These are phyloP conservation scores for Jaminaea rosea DNA, from an alignment of 1,284 basidiomycete genomes.

Conservation along the genomic window DNA sequence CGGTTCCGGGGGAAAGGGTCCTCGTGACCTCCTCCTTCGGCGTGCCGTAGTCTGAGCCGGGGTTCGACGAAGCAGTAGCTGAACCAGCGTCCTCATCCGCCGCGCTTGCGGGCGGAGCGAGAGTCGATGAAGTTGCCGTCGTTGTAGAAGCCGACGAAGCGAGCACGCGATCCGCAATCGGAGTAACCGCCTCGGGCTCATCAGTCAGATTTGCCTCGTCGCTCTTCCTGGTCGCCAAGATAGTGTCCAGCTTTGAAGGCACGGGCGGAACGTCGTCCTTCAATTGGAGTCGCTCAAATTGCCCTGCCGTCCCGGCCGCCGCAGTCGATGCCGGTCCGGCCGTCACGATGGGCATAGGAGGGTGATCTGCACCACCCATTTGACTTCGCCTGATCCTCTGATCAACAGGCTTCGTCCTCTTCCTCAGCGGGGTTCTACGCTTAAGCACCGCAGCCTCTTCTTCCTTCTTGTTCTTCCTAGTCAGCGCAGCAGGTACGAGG, in stretches of 20 bases:
- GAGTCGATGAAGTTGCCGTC: too few relatives aligned
- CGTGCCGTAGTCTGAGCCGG: conserved; percentile 11
- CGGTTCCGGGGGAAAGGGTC: conserved; percentile 22
- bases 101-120: conserved; percentile 6
- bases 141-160: not conserved
- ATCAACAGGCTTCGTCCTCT: conserved; percentile 78
- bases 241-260: too few relatives aligned
- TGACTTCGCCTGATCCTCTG: conserved; percentile 51
- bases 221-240: conserved; percentile 42
- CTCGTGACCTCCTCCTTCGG: conserved; percentile 21
- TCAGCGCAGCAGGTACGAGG: conserved; percentile 70
- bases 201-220: conserved; percentile 42
- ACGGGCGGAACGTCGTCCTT: conserved; percentile 11
- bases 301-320: not conserved
- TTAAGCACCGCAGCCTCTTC: conserved; percentile 48
- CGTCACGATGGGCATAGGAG: conserved; percentile 42
- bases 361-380: conserved; percentile 54
- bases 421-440: conserved; percentile 65
- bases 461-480: conserved; percentile 72
- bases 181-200: conserved; percentile 32
- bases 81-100: too few relatives aligned
- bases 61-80: conserved; percentile 12
- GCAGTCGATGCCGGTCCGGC: not conserved
- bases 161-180: conserved; percentile 46
- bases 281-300: not conserved